Base-by-base conservation (phyloP, 192 early-diverging fungal genomes). In the Backusella luteola region DNA sequence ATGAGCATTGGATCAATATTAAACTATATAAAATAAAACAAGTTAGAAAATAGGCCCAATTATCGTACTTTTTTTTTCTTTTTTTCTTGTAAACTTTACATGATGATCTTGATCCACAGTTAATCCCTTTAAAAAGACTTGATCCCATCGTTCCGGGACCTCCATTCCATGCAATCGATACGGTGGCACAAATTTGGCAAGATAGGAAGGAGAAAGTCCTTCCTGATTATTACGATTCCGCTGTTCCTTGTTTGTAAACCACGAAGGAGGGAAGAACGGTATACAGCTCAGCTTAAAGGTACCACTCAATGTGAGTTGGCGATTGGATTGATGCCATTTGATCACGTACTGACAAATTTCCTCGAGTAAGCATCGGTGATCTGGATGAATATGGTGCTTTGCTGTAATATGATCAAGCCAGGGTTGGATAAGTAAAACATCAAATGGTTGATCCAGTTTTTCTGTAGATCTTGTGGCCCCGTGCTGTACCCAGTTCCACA, bases 91-190 rank as follows among this genome's bases (percentile, higher is more conserved):
- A n/a, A 3, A 39, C 17, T 35, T 29, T 74, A 81, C 80, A 32
- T 81, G 49, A 41, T 77, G 70, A 52, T 71, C 42, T 23, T 73
- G 75, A 26, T 81, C 80, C 14, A 69, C 32, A 23, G 76, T 77
- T 12, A 81, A 39, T 15, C 76, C 72, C 71, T 81, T 81, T 42
- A 81, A 66, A 69, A 77, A 77, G 26, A 77, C 73, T 8, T 77
- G 56, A 66, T 81, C 67, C 67, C 76, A 81, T 5, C 71, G 66
- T 41, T 81, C 76, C 6, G 80, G 80, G 0, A 69, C 49, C 6
- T 66, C 34, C 19, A 5, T 59, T n/a, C 53, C 14, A 19, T 44
- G 26, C 34, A 77, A 66, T 32, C 73, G 70, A 53, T 81, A 81
- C 9, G 80, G 80, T 21, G 80, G 80, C 15, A 74, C 73, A 38